Evolutionary conservation across 768 basidiomycete genomes (phyloP).

Genomic region (Boletus eberwhitei): DNA sequence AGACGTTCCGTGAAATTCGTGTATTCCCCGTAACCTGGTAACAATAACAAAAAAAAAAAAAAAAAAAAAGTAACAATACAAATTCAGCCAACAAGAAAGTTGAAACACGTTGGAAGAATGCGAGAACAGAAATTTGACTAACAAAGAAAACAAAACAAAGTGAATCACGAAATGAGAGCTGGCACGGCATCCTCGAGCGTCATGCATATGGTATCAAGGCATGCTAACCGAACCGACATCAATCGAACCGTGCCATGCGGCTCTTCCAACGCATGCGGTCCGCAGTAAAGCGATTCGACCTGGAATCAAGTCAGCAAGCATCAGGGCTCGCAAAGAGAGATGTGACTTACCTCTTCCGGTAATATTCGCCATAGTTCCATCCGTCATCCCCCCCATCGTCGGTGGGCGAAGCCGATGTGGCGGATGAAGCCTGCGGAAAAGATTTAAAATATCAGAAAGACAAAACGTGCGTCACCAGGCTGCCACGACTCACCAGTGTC

Average conservation of each 20-base stretch:
- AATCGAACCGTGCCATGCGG: not conserved
- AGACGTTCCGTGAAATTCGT: not conserved
- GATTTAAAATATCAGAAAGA: not conserved
- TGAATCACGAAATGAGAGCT: not conserved
- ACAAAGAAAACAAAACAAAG: not conserved
- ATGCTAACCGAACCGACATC: not conserved
- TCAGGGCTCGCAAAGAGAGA: not conserved
- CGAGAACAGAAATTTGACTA: not conserved
- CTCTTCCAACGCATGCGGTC: conserved; percentile 8
- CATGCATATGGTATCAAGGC: not conserved
- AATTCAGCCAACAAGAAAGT: not conserved
- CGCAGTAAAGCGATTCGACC: not conserved
- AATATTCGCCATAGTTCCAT: not conserved
- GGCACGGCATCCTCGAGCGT: not conserved
- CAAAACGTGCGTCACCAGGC: not conserved
- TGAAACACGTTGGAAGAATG: not conserved
- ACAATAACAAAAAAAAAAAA: not conserved
- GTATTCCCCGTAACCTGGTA: not conserved
- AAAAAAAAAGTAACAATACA: not conserved
- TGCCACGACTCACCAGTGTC: not conserved
- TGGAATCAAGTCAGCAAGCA: not conserved
- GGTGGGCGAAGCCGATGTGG: not conserved
- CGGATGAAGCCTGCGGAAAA: not conserved
- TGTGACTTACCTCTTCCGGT: conserved; percentile 1
- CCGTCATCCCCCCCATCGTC: not conserved